Conservation (phyloP, 805 yeast genomes). For the Lipomyces mesembrius region DNA sequence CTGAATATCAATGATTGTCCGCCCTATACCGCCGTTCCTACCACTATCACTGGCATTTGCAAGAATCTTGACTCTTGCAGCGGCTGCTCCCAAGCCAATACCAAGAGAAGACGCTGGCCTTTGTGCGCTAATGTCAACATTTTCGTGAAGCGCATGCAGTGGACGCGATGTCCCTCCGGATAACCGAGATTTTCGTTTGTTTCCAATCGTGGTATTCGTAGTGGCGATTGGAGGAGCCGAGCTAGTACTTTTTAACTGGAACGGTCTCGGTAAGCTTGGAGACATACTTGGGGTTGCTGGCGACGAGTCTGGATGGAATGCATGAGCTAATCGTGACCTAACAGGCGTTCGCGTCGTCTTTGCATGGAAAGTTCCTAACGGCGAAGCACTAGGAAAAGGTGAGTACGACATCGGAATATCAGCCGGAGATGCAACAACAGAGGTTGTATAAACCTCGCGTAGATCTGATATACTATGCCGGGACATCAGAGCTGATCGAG, state of each 20-base stretch:
- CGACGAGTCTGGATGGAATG: neutral
- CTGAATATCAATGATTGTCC: slow-evolving; percentile 43
- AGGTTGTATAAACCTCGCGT: slow-evolving; percentile 28
- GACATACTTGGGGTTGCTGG: slow-evolving; percentile 23
- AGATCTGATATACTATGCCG: slow-evolving; percentile 41
- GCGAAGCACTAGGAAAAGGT: slow-evolving; percentile 35
- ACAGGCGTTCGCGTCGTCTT: slow-evolving; percentile 29
- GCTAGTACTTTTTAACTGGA: slow-evolving; percentile 2
- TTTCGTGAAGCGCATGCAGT: slow-evolving; percentile 29
- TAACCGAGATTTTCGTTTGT: slow-evolving; percentile 20
- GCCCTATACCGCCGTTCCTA: slow-evolving; percentile 40
- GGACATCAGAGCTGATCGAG: slow-evolving; percentile 29
- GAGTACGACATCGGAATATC: slow-evolving; percentile 34
- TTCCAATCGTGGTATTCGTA: neutral
- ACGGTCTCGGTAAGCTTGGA: slow-evolving; percentile 10
- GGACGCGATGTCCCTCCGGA: slow-evolving; percentile 29
- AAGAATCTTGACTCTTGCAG: slow-evolving; percentile 41
- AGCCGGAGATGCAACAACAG: slow-evolving; percentile 44
- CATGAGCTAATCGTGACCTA: slow-evolving; percentile 20
- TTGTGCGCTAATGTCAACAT: slow-evolving; percentile 23
- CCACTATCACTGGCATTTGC: slow-evolving; percentile 42
- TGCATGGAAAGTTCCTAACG: slow-evolving; percentile 34
- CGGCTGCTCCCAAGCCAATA: slow-evolving; percentile 43
- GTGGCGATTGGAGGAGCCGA: slow-evolving; percentile 16
- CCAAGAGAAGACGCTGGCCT: slow-evolving; percentile 29